A percentile compares a stretch with the other conserved stretches of the same genome.
Conservation (phyloP, 2,329 filamentous ascomycete species). For the Kalmusia sp. region DNA sequence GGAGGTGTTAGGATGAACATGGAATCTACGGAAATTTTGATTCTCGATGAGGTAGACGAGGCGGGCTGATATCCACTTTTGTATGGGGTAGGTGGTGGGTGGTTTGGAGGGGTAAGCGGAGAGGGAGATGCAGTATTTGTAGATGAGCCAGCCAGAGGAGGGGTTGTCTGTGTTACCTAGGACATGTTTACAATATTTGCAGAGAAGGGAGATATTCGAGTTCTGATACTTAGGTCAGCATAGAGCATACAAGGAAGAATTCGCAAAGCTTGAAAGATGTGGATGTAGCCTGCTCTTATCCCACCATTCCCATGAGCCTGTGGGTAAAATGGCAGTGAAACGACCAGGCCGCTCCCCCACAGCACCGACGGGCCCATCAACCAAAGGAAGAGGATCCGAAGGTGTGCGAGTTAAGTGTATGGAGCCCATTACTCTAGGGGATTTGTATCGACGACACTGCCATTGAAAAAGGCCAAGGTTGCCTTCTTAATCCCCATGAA, state of each 20-base stretch:
- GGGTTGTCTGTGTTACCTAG: slow-evolving; percentile 51
- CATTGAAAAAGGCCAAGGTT: slow-evolving; percentile 54
- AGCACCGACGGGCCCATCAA: slow-evolving; percentile 38
- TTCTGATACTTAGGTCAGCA: slow-evolving; percentile 7
- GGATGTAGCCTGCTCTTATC: slow-evolving; percentile 43
- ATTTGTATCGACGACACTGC: slow-evolving; percentile 65
- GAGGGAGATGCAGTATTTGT: slow-evolving; percentile 56
- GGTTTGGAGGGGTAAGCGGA: neutral
- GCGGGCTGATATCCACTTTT: slow-evolving; percentile 61
- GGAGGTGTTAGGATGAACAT: slow-evolving; percentile 52
- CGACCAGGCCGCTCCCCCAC: slow-evolving; percentile 36
- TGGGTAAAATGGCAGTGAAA: slow-evolving; percentile 41
- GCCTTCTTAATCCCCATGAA: slow-evolving; percentile 63
- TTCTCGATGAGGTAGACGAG: slow-evolving; percentile 64
- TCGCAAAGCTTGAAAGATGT: neutral
- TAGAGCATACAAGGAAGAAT: neutral
- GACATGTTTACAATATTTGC: slow-evolving; percentile 46
- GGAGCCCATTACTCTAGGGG: slow-evolving; percentile 57
- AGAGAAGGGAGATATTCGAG: slow-evolving; percentile 32
- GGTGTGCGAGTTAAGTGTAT: slow-evolving; percentile 27
- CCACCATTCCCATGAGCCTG: slow-evolving; percentile 41
- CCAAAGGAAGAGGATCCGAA: slow-evolving; percentile 36
- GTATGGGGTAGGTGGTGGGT: slow-evolving; percentile 26
- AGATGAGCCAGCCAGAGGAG: slow-evolving; percentile 56
- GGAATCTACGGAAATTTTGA: slow-evolving; percentile 62